Evolutionary conservation across 352 stramenopile species (phyloP).

Genomic region (Phytophthora megakarya): DNA sequence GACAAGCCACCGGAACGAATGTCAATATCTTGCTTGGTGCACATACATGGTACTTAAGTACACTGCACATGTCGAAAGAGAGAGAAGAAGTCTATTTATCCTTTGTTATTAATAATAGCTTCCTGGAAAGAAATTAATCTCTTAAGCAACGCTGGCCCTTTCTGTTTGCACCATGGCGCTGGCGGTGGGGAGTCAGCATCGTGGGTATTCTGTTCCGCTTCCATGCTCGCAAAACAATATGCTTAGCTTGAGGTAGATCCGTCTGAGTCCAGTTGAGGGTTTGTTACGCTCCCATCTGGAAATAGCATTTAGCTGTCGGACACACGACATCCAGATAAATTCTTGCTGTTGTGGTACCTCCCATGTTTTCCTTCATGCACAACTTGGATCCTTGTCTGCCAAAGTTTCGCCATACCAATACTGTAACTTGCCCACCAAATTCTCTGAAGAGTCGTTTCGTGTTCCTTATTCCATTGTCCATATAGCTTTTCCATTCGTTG

Average conservation of each 20-base stretch:
- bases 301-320: not conserved
- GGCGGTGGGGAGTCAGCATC: too few relatives aligned
- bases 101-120: slow-evolving; percentile 5
- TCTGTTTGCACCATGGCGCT: not conserved
- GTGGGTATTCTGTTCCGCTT: not conserved
- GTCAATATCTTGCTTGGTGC: too few relatives aligned
- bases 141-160: not conserved
- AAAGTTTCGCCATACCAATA: not conserved
- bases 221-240: not conserved
- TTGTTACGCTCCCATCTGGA: too few relatives aligned
- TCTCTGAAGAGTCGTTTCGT: not conserved
- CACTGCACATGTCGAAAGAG: too few relatives aligned
- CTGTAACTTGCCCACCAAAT: slow-evolving; percentile 1
- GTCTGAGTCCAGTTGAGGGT: not conserved
- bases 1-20: too few relatives aligned
- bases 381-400: not conserved
- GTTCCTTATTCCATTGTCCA: not conserved
- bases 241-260: not conserved
- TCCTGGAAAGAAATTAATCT: not conserved
- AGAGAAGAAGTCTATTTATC: slow-evolving; percentile 7
- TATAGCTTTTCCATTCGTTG: not conserved
- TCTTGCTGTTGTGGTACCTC: not conserved
- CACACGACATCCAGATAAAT: not conserved
- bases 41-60: too few relatives aligned
- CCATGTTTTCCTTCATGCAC: not conserved